These are phyloP conservation scores for Neurospora sp. DNA, from an alignment of 495 filamentous ascomycete species.

Conservation along the genomic window DNA sequence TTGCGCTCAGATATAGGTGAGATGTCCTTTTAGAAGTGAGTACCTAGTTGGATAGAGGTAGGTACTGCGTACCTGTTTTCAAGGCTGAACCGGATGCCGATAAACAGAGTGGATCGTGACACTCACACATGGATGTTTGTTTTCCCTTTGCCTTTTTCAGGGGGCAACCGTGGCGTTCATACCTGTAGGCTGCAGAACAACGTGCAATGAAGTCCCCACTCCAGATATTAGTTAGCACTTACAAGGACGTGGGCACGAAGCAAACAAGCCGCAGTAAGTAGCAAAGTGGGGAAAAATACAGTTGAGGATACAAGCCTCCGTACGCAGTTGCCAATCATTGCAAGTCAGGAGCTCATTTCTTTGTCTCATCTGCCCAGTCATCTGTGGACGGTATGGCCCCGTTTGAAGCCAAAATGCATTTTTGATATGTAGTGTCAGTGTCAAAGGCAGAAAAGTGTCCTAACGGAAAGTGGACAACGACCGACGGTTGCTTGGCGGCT, in stretches of 20 bases:
- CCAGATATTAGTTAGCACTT: background rate
- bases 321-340: background rate
- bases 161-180: background rate
- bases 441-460: background rate
- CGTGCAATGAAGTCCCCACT: background rate
- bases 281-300: too few species aligned
- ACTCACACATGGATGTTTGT: background rate
- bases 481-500: background rate
- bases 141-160: background rate
- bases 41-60: background rate
- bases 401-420: background rate
- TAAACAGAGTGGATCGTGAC: background rate
- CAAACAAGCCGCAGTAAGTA: background rate
- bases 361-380: background rate
- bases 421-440: background rate
- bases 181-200: background rate
- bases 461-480: background rate
- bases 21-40: background rate
- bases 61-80: background rate
- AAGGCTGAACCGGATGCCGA: background rate
- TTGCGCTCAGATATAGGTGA: background rate
- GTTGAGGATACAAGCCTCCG: too few species aligned
- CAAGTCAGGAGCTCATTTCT: background rate
- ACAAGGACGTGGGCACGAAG: background rate
- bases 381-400: background rate